Percentiles rank a stretch among this genome's conserved stretches.
These are phyloP conservation scores for Hura crepitans DNA, from an alignment of 441 rosid genomes.

Conservation along the genomic window DNA sequence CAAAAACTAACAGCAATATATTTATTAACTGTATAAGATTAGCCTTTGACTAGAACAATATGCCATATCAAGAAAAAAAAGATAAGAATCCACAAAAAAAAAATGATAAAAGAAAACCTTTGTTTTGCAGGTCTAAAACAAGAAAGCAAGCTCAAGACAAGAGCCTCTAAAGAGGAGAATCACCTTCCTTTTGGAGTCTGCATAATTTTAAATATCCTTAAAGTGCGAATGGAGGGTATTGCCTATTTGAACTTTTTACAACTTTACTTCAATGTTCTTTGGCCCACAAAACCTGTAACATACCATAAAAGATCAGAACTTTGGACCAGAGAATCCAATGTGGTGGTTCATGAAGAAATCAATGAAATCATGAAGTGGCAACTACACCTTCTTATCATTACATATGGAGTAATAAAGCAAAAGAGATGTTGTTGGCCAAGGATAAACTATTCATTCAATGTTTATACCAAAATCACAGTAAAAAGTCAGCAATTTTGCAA, in stretches of 20 bases:
- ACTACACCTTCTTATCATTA: slow-evolving; percentile 31
- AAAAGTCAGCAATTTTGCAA: slow-evolving; percentile 15
- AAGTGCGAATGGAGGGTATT: slow-evolving; percentile 22
- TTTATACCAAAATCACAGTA: slow-evolving; percentile 23
- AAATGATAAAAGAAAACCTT: background rate
- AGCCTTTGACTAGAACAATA: slow-evolving; percentile 21
- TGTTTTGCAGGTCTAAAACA: slow-evolving; percentile 17
- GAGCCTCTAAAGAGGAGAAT: slow-evolving; percentile 15
- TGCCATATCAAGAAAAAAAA: slow-evolving; percentile 17
- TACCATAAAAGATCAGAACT: slow-evolving; percentile 33
- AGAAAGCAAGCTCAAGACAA: slow-evolving; percentile 4
- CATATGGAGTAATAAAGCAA: slow-evolving; percentile 34
- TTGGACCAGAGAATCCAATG: slow-evolving; percentile 50
- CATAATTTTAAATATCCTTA: slow-evolving; percentile 44
- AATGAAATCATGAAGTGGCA: slow-evolving; percentile 39
- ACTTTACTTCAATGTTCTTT: slow-evolving; percentile 48
- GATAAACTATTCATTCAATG: slow-evolving; percentile 7
- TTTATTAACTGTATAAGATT: slow-evolving; percentile 12
- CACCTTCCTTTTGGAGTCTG: slow-evolving; percentile 86
- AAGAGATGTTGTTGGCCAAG: slow-evolving; percentile 13
- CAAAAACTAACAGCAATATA: slow-evolving; percentile 28
- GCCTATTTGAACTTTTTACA: slow-evolving; percentile 30
- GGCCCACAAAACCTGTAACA: slow-evolving; percentile 60
- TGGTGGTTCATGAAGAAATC: slow-evolving; percentile 35
- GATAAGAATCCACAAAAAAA: slow-evolving; percentile 7